Base-by-base conservation (phyloP, 2,329 filamentous ascomycete species). In the Zalaria obscura region DNA sequence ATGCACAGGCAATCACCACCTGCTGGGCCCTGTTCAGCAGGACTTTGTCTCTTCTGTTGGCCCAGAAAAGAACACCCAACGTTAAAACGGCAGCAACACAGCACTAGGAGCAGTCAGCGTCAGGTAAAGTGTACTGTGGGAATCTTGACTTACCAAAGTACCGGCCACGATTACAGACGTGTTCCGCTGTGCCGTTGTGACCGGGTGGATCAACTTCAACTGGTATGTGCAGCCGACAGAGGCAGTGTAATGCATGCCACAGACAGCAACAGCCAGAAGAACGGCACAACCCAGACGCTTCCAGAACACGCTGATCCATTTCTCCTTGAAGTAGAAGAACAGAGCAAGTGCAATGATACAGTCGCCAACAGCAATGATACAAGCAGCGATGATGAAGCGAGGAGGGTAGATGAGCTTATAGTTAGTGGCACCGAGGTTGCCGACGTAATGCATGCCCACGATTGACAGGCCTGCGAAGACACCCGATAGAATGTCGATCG, bases 181-280 rank as follows among this genome's bases (percentile, higher is more conserved):
- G 41, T 77, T 77, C 39, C 78, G 68, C 5, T 66, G 56, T 38
- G 63, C 62, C 35, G 53, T 57, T 9, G 56, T 45, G 29, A 48
- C 50, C 28, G 63, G 48, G 38, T 66, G 64, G 40, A 70, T 56
- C 36, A 67, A 55, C 48, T 70, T 59, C 40, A 84, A 59, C 35
- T 68, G 69, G 56, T 88, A 91, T 5, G 60, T 57, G 3, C 83
- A 91, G 10, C 83, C 83, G 7, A 75, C 70, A 3, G 80, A 72
- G 28, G 81, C 85, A 42, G 80, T 80, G 81, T 84, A 93, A 61
- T 93, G 85, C 85, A 93, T 91, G 1, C 83, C 83, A 6, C 80
- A 87, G 2, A 91, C 82, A 34, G 81, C 83, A 10, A 73, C 68
- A 5, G 83, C 81, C 34, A 93, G 68, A 11, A 87, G 60, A 36